phyloP scores from a whole-genome alignment of 805 yeast species.

The Pichia cephalocereana region DNA sequence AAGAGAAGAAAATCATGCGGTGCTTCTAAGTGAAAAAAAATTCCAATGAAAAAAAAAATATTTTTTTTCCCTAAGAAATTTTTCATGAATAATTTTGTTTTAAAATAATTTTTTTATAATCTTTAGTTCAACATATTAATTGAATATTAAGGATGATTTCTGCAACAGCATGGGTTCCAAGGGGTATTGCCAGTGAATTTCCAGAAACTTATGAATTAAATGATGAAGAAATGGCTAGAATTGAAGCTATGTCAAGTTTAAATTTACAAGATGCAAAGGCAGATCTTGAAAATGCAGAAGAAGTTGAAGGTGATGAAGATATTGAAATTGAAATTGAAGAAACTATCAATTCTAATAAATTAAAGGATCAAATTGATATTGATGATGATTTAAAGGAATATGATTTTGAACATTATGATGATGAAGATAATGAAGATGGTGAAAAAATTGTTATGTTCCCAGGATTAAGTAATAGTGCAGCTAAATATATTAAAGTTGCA shows the following conservation, averaged over 20 bases:
- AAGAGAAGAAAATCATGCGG: too few relatives aligned
- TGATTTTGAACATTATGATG: slow-evolving; percentile 78
- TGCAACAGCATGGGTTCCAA: slow-evolving; percentile 90
- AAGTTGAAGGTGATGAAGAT: slow-evolving; percentile 13
- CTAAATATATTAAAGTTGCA: slow-evolving; percentile 38
- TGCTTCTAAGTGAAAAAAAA: too few relatives aligned
- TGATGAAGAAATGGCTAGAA: slow-evolving; percentile 89
- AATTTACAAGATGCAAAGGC: slow-evolving; percentile 67
- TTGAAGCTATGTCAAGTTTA: slow-evolving; percentile 73
- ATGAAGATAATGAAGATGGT: slow-evolving; percentile 48
- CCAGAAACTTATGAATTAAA: slow-evolving; percentile 83
- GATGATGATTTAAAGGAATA: slow-evolving; percentile 87
- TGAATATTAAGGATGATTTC: slow-evolving; percentile 50
- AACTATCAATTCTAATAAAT: slow-evolving; percentile 10
- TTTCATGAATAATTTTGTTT: not conserved
- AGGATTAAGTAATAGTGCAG: slow-evolving; percentile 53
- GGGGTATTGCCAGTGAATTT: slow-evolving; percentile 89
- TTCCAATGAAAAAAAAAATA: too few relatives aligned
- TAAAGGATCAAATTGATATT: slow-evolving; percentile 46
- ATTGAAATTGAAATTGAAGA: slow-evolving; percentile 14
- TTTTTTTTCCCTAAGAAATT: not conserved
- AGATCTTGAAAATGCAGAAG: slow-evolving; percentile 18
- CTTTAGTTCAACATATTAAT: too few relatives aligned
- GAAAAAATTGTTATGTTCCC: slow-evolving; percentile 60
- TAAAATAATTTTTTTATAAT: not conserved